Evolutionary conservation across 306 rosid genomes (phyloP).

Genomic region (Trifolium fragiferum): DNA sequence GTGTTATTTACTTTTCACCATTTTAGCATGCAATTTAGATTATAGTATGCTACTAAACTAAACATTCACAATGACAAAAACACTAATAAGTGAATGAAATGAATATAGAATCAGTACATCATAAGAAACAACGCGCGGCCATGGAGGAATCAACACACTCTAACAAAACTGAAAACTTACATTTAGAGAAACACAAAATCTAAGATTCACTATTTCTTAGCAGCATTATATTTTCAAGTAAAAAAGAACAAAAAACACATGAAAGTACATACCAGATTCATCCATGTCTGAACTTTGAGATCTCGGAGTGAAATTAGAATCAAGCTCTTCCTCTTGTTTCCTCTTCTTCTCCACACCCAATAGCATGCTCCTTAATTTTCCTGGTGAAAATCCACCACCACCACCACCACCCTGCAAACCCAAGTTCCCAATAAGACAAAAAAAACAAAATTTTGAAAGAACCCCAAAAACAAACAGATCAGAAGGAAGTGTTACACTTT

Average conservation of each 20-base stretch:
- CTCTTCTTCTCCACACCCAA: conserved; percentile 88
- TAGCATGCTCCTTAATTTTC: conserved; percentile 81
- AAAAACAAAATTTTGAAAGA: conserved; percentile 16
- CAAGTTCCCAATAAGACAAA: conserved; percentile 36
- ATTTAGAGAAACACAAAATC: conserved; percentile 29
- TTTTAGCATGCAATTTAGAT: not conserved
- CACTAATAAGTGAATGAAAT: conserved; percentile 21
- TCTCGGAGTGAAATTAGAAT: conserved; percentile 65
- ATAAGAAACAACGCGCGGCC: conserved; percentile 4
- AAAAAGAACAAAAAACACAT: conserved; percentile 17
- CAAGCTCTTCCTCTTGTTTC: conserved; percentile 70
- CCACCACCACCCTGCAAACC: conserved; percentile 77
- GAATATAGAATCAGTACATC: conserved; percentile 13
- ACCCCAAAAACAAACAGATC: conserved; percentile 45
- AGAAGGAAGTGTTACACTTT: conserved; percentile 33
- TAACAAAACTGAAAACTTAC: conserved; percentile 35
- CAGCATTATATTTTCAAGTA: conserved; percentile 30
- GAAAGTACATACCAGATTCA: conserved; percentile 66
- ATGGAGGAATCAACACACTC: conserved; percentile 25
- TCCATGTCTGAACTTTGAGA: conserved; percentile 69
- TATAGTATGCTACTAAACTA: not conserved
- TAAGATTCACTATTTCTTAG: conserved; percentile 11
- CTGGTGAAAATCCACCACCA: conserved; percentile 92
- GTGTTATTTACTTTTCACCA: conserved; percentile 3
- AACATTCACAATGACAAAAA: not conserved